Conservation (phyloP, 495 filamentous ascomycete species). For the Podospora tetraspora region DNA sequence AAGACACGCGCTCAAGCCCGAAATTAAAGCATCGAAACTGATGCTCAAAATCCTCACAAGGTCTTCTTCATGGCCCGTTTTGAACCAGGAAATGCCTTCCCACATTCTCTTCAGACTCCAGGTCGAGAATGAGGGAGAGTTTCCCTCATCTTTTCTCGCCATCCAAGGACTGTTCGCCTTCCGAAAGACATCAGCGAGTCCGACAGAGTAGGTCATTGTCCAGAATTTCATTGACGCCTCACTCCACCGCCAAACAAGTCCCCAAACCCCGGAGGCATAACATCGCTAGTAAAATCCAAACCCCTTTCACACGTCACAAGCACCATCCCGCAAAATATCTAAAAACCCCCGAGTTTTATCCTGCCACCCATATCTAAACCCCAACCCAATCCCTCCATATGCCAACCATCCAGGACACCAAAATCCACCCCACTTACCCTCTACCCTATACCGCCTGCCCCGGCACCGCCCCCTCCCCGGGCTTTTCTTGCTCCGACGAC, state of each 20-base stretch:
- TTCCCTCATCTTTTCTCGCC: background rate
- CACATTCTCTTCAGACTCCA: background rate
- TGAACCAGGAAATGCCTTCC: background rate
- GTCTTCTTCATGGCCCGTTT: background rate
- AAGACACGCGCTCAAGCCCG: background rate
- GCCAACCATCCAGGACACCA: background rate
- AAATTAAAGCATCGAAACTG: no score
- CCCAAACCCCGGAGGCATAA: background rate
- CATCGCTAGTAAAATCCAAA: background rate
- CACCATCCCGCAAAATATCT: background rate
- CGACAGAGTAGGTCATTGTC: background rate
- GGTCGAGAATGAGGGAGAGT: background rate
- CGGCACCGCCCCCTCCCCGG: background rate
- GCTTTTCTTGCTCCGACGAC: constrained; percentile 3
- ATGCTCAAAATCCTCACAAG: no score
- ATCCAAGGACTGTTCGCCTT: background rate
- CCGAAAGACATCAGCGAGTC: background rate
- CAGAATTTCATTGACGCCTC: background rate
- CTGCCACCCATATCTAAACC: background rate
- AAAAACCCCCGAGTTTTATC: background rate
- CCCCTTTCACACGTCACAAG: background rate
- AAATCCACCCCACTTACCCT: background rate
- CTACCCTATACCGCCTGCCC: background rate
- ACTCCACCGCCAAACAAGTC: background rate
- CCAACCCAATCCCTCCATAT: background rate